Percentiles rank a stretch among this genome's conserved stretches.
These are phyloP conservation scores for Chaetomium globosum DNA, from an alignment of 2,329 filamentous ascomycete species.

Conservation along the genomic window DNA sequence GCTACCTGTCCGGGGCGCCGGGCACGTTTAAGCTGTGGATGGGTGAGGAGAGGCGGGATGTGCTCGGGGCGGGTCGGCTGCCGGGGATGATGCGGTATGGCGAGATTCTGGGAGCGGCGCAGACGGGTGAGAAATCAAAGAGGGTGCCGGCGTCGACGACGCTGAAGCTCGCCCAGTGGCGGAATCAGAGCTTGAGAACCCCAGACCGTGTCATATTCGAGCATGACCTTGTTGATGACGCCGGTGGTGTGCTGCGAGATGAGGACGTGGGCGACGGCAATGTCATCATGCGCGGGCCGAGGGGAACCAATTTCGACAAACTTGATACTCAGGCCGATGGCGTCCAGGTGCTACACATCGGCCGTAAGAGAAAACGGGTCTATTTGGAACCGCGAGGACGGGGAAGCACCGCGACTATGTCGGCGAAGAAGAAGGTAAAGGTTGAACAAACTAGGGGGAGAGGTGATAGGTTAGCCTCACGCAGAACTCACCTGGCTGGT, in stretches of 20 bases:
- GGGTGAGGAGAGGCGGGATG: conserved; percentile 49
- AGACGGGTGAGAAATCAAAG: background rate
- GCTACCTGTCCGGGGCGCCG: conserved; percentile 49
- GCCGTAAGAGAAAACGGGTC: background rate
- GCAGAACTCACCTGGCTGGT: background rate
- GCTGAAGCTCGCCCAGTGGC: conserved; percentile 2
- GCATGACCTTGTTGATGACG: conserved; percentile 26
- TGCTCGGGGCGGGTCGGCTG: conserved; percentile 47
- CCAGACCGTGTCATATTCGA: conserved; percentile 33
- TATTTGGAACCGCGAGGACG: background rate
- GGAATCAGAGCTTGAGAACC: conserved; percentile 5
- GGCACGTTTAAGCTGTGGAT: conserved; percentile 44
- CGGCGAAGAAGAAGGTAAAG: background rate
- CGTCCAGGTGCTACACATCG: conserved; percentile 4
- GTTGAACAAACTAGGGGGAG: background rate
- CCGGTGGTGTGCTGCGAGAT: conserved; percentile 26
- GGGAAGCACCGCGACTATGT: background rate
- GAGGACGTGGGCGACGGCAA: conserved; percentile 24
- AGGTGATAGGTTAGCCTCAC: background rate
- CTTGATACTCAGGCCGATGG: background rate
- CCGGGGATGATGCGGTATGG: conserved; percentile 43
- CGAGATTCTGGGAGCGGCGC: conserved; percentile 23
- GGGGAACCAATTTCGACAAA: background rate
- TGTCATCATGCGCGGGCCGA: conserved; percentile 15
- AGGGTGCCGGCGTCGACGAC: background rate